A percentile compares a stretch with the other conserved stretches of the same genome.
Evolutionary conservation across 108 stramenopile species (phyloP).

Genomic region (Poteriospumella lacustris): DNA sequence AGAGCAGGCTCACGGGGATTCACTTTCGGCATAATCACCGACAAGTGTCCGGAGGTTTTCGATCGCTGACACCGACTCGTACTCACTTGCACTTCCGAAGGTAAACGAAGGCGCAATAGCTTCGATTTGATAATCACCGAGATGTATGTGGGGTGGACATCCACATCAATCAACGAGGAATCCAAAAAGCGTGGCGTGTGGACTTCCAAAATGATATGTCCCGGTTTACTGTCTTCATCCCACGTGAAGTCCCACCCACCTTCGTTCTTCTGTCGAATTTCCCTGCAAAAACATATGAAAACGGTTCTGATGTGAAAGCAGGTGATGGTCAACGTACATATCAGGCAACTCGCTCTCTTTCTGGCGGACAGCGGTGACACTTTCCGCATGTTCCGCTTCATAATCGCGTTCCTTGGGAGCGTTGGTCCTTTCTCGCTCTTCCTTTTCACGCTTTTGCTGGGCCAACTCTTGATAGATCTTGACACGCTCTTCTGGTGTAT

Average conservation of each 20-base stretch:
- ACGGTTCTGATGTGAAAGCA: not conserved
- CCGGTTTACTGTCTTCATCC: conserved; percentile 52
- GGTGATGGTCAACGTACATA: conserved; percentile 32
- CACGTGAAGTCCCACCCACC: conserved; percentile 67
- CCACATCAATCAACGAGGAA: conserved; percentile 71
- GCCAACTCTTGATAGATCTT: conserved; percentile 72
- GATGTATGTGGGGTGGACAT: conserved; percentile 72
- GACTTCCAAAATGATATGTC: conserved; percentile 53
- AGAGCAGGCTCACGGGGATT: conserved; percentile 43
- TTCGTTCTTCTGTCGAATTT: conserved; percentile 56
- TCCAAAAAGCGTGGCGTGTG: conserved; percentile 63
- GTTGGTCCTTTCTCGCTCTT: conserved; percentile 57
- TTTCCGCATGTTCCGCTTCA: conserved; percentile 43
- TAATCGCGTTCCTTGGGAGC: conserved; percentile 48
- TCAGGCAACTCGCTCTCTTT: conserved; percentile 30
- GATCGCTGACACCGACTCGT: conserved; percentile 57
- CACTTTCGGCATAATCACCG: conserved; percentile 70
- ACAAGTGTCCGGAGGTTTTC: conserved; percentile 65
- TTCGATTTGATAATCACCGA: conserved; percentile 72
- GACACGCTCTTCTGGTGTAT: conserved; percentile 64
- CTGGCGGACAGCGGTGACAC: not conserved
- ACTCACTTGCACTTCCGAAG: conserved; percentile 61
- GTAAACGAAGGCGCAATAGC: conserved; percentile 59
- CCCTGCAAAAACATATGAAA: not conserved
- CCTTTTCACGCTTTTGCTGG: conserved; percentile 71